phyloP scores from a whole-genome alignment of 805 yeast genomes.

The Barnettozyma salicaria region DNA sequence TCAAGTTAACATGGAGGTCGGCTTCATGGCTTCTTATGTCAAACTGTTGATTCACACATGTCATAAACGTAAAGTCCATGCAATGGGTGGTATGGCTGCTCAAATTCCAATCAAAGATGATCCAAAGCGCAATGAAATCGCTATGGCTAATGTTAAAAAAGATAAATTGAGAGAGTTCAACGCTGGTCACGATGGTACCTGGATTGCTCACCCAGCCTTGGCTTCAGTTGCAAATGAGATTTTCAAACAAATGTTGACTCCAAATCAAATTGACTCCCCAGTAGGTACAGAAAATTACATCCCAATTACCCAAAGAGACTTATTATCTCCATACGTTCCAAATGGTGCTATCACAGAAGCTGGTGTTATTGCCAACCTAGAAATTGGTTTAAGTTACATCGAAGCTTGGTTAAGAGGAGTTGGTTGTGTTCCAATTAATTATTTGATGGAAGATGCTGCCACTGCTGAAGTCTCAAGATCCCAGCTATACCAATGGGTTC shows the following conservation, averaged over 20 bases:
- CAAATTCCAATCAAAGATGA: slow-evolving; percentile 77
- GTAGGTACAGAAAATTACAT: slow-evolving; percentile 32
- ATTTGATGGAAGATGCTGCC: slow-evolving; percentile 86
- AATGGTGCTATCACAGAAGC: slow-evolving; percentile 59
- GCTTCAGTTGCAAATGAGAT: slow-evolving; percentile 67
- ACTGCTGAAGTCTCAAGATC: slow-evolving; percentile 84
- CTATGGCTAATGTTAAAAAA: slow-evolving; percentile 65
- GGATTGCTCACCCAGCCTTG: slow-evolving; percentile 87
- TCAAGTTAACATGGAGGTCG: slow-evolving; percentile 73
- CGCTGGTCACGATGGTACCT: slow-evolving; percentile 82
- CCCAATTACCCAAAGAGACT: slow-evolving; percentile 47
- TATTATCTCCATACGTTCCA: slow-evolving; percentile 57
- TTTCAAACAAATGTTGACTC: slow-evolving; percentile 76
- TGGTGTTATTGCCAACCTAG: slow-evolving; percentile 67
- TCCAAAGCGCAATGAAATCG: slow-evolving; percentile 52
- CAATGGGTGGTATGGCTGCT: slow-evolving; percentile 91
- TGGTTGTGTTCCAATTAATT: slow-evolving; percentile 83
- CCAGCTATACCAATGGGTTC: slow-evolving; percentile 80
- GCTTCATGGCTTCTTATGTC: slow-evolving; percentile 77
- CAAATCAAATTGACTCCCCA: slow-evolving; percentile 56
- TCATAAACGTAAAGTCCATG: slow-evolving; percentile 76
- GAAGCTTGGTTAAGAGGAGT: slow-evolving; percentile 82
- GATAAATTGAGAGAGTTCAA: slow-evolving; percentile 73
- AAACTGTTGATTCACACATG: slow-evolving; percentile 65
- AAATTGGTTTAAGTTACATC: slow-evolving; percentile 73